These are phyloP conservation scores for Hammondia hammondi DNA, from an alignment of 169 alveolate species.

Conservation along the genomic window DNA sequence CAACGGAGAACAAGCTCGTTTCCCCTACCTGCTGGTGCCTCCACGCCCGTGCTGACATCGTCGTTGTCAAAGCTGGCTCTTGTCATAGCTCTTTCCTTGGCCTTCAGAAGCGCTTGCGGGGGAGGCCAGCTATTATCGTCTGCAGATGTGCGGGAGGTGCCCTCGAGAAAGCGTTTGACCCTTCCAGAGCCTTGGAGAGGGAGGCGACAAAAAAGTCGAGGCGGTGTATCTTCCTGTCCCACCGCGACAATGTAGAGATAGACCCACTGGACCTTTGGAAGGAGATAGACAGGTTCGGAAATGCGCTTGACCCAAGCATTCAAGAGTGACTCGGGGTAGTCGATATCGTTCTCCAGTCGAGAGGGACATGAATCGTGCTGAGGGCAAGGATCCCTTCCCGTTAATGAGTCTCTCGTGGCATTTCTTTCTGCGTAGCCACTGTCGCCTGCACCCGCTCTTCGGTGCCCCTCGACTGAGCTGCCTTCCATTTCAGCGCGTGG, in stretches of 20 bases:
- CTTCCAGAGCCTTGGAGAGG: constrained; percentile 35
- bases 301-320: constrained; percentile 55
- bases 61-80: not conserved
- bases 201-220: constrained; percentile 50
- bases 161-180: constrained; percentile 21
- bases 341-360: not conserved
- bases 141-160: not conserved
- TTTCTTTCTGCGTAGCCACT: not conserved
- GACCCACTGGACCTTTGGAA: constrained; percentile 58
- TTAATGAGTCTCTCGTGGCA: not conserved
- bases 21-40: not conserved
- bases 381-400: too few species aligned
- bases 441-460: constrained; percentile 11
- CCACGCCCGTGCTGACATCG: not conserved
- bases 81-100: not conserved
- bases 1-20: too few species aligned
- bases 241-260: constrained; percentile 51
- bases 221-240: constrained; percentile 57
- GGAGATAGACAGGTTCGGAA: constrained; percentile 62
- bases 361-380: not conserved
- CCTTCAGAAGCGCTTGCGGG: constrained; percentile 19
- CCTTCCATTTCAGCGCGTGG: constrained; percentile 43
- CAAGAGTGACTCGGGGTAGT: constrained; percentile 29
- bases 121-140: constrained; percentile 56
- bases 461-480: constrained; percentile 16